phyloP scores from a whole-genome alignment of 192 early-diverging fungal species.

The Podila clonocystis region DNA sequence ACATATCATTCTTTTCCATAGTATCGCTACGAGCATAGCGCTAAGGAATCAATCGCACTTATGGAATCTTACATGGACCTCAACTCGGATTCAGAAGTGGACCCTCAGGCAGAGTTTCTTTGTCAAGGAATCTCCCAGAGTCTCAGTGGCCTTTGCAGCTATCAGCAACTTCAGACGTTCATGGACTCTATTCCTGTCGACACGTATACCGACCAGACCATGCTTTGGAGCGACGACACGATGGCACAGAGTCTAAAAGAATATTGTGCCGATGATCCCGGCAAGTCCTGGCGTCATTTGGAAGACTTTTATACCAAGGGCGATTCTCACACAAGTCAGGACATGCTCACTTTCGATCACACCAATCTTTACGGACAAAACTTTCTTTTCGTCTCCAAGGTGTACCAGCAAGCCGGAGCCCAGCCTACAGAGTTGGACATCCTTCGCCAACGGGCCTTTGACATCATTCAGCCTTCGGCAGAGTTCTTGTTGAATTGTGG shows the following conservation, averaged over 20 bases:
- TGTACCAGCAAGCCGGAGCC: conserved; percentile 12
- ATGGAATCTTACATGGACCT: conserved; percentile 2
- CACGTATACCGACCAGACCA: conserved; percentile 14
- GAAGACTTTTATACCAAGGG: conserved; percentile 19
- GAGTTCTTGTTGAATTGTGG: conserved; percentile 29
- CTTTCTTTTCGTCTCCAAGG: conserved; percentile 36
- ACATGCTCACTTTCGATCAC: conserved; percentile 9
- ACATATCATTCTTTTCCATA: neutral
- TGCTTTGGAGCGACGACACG: conserved; percentile 27
- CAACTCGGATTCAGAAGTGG: conserved; percentile 4
- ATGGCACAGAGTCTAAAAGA: conserved; percentile 18
- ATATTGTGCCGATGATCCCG: conserved; percentile 20
- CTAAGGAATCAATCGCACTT: conserved; percentile 20
- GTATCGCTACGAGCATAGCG: conserved; percentile 35
- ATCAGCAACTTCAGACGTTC: conserved; percentile 35
- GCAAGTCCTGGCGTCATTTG: conserved; percentile 24
- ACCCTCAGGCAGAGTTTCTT: conserved; percentile 19
- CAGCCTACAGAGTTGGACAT: neutral
- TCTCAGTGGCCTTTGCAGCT: conserved; percentile 34
- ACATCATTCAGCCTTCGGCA: conserved; percentile 9
- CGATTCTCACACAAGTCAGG: conserved; percentile 2
- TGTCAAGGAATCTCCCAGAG: conserved; percentile 25
- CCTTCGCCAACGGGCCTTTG: conserved; percentile 19
- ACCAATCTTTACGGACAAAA: conserved; percentile 9
- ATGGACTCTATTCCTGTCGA: conserved; percentile 34